Conservation (phyloP, 176 grass and related monocot species). For the Pontederia crassipes region DNA sequence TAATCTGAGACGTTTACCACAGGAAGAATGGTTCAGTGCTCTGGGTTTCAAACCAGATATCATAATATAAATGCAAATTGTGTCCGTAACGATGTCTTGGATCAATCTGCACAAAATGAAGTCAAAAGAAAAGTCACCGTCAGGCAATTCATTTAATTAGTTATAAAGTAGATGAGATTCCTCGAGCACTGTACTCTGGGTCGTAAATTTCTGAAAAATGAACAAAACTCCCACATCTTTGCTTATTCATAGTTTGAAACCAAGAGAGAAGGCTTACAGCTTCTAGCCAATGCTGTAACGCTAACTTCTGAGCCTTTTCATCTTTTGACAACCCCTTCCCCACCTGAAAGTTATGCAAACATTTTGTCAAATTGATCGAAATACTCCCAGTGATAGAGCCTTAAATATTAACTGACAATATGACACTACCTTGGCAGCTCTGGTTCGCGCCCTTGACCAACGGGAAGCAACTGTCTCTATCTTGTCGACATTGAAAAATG, state of each 20-base stretch:
- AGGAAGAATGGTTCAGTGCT: slow-evolving; percentile 87
- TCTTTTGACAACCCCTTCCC: slow-evolving; percentile 84
- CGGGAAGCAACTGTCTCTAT: slow-evolving; percentile 54
- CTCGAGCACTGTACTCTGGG: too few species aligned
- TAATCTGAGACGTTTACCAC: slow-evolving; percentile 31
- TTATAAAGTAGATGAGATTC: not conserved
- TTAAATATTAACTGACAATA: slow-evolving; percentile 6
- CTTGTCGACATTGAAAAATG: slow-evolving; percentile 65
- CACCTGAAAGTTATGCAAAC: slow-evolving; percentile 29
- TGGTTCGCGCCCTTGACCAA: slow-evolving; percentile 48
- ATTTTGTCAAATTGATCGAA: not conserved
- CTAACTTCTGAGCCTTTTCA: slow-evolving; percentile 76
- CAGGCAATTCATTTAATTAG: not conserved
- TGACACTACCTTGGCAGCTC: slow-evolving; percentile 53
- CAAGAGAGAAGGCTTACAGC: slow-evolving; percentile 33
- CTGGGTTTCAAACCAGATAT: slow-evolving; percentile 62
- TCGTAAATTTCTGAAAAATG: too few species aligned
- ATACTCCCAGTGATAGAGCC: not conserved
- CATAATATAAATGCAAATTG: slow-evolving; percentile 82
- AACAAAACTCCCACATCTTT: too few species aligned
- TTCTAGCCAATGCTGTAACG: slow-evolving; percentile 85
- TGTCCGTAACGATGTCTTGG: slow-evolving; percentile 93
- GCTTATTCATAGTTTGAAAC: not conserved
- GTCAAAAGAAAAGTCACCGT: slow-evolving; percentile 6
- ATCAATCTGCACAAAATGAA: slow-evolving; percentile 44